Evolutionary conservation across 1,284 basidiomycete genomes (phyloP), one percentile per base, ranked within the genome.

Genomic region (Afroboletus lepidellus): DNA sequence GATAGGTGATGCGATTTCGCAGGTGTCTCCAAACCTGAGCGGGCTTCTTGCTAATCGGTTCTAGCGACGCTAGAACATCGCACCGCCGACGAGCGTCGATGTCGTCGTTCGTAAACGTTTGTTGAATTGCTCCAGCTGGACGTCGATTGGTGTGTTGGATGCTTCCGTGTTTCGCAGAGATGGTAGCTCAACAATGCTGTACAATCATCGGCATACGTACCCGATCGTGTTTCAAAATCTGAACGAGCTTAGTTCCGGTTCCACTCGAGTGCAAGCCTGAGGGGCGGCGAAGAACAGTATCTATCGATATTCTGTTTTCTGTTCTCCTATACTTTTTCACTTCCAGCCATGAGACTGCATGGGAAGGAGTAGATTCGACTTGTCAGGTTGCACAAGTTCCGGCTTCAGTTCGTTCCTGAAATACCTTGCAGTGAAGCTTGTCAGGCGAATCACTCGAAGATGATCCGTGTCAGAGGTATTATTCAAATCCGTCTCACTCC

Each of bases 401-500:
- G 44, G 39, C 29, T 38, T 41, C 8, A 12, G 24, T 21, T 8
- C 41, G 24, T 25, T 12, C 55, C 38, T 58, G 56, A 37, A 29
- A 23, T 34, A 23, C 20, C 41, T 18, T n/a, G 21, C 34, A 41
- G 24, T 12, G n/a, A n/a, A n/a, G 18, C 36, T 13, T 32, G 34
- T 34, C 37, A 37, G 20, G 32, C 34, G 50, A 30, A 18, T 11
- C 23, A 8, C 27, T 47, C 18, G 52, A 58, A 1, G 37, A 47
- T 57, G 57, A 60, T 59, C 57, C 56, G 57, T 57, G 39, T 34
- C 16, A 18, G 11, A 13, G 29, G 29, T 16, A 21, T 23, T 32
- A 30, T 45, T 23, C 45, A 32, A 12, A 48, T 48, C 27, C 18
- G 41, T 46, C 52, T n/a, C 20, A 36, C 20, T 15, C 27, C 11